Evolutionary conservation across 352 stramenopile genomes (phyloP).

Genomic region (Globisporangium rhizosaccharum): DNA sequence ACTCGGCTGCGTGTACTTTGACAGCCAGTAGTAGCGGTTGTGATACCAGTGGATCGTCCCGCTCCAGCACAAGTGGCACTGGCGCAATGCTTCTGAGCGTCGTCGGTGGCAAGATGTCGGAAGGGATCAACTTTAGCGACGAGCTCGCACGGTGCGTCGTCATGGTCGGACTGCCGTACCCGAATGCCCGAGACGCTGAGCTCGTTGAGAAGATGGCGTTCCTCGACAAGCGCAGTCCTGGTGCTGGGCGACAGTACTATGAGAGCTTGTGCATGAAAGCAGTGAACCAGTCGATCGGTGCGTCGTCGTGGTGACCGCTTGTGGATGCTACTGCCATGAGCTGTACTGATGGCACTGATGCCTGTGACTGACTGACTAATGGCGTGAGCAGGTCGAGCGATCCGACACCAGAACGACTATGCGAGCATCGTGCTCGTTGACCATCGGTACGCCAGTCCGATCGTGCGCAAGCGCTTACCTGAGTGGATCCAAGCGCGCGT

Average conservation of each 20-base stretch:
- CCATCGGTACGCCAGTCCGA: conserved; percentile 83
- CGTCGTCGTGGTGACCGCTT: conserved; percentile 2
- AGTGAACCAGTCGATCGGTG: conserved; percentile 98
- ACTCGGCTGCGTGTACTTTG: conserved; percentile 59
- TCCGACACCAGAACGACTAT: conserved; percentile 97
- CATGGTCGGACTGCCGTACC: conserved; percentile 98
- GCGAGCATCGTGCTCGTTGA: conserved; percentile 96
- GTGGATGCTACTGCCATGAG: no score
- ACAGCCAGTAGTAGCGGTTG: background rate
- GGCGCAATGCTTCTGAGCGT: conserved; percentile 94
- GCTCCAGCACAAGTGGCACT: background rate
- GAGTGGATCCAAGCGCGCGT: conserved; percentile 82
- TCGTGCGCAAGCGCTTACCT: conserved; percentile 61
- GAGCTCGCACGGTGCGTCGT: conserved; percentile 96
- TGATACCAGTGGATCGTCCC: background rate
- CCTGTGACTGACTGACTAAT: background rate
- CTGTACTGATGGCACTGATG: no score
- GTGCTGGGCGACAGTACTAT: conserved; percentile 91
- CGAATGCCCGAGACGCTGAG: conserved; percentile 94
- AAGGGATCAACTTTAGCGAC: conserved; percentile 99
- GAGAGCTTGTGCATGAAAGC: conserved; percentile 98
- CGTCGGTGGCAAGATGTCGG: conserved; percentile 98
- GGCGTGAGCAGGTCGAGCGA: conserved; percentile 76
- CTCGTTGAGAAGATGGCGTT: conserved; percentile 97
- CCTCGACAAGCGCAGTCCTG: conserved; percentile 61